A percentile compares a stretch with the other conserved stretches of the same genome.
Evolutionary conservation across 495 filamentous ascomycete genomes (phyloP).

Genomic region (Terfezia boudieri): DNA sequence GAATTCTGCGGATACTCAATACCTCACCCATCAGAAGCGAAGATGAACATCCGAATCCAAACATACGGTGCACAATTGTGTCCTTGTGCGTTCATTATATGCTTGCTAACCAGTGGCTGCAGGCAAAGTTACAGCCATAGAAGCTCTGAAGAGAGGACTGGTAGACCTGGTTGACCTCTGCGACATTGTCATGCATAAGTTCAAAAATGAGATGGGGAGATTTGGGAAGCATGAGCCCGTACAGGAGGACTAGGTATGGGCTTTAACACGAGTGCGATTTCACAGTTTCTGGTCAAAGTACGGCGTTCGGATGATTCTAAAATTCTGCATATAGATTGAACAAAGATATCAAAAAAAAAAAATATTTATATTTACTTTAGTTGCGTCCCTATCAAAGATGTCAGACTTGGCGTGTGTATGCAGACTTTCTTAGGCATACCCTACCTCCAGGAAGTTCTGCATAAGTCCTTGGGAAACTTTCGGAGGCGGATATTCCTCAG

Average conservation of each 20-base stretch:
- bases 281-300: constrained; percentile 1
- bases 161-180: constrained; percentile 73
- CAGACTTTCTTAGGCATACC: constrained; percentile 1
- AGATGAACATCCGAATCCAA: constrained; percentile 94
- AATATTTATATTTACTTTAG: constrained; percentile 7
- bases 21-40: constrained; percentile 81
- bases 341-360: too few species aligned
- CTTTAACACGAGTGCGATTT: not conserved
- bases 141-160: constrained; percentile 76
- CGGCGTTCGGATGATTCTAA: not conserved
- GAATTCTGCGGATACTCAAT: constrained; percentile 98
- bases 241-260: not conserved
- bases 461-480: constrained; percentile 73
- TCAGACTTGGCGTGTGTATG: too few species aligned
- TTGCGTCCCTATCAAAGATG: constrained; percentile 18
- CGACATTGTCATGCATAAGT: constrained; percentile 74
- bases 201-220: constrained; percentile 39
- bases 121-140: constrained; percentile 51
- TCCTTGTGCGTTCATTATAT: not conserved
- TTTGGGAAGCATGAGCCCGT: constrained; percentile 27
- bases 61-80: constrained; percentile 49
- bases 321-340: too few species aligned
- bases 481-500: constrained; percentile 62
- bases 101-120: constrained; percentile 3
- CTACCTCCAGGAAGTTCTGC: constrained; percentile 73